A percentile compares a stretch with the other conserved stretches of the same genome.
Conservation (phyloP, 108 stramenopile species). For the Cyclotella sp. region DNA sequence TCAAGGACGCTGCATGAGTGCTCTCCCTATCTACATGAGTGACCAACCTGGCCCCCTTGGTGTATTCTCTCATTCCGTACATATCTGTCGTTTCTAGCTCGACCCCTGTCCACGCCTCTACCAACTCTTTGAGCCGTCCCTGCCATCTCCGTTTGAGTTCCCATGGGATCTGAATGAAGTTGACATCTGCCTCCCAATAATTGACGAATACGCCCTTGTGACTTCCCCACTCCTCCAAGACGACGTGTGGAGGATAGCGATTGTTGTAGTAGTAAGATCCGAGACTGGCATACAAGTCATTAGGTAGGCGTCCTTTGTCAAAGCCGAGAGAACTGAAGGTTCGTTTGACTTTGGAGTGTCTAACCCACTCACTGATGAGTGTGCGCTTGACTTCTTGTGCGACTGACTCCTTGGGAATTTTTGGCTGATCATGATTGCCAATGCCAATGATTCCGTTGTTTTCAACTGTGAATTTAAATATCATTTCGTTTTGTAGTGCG, state of each 20-base stretch:
- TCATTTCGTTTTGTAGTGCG: slow-evolving; percentile 33
- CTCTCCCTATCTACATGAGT: slow-evolving; percentile 86
- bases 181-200: slow-evolving; percentile 85
- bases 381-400: slow-evolving; percentile 53
- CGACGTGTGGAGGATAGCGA: slow-evolving; percentile 46
- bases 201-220: slow-evolving; percentile 84
- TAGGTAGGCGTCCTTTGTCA: slow-evolving; percentile 62
- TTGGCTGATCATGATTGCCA: slow-evolving; percentile 34
- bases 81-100: slow-evolving; percentile 86
- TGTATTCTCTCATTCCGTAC: slow-evolving; percentile 90
- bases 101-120: slow-evolving; percentile 81
- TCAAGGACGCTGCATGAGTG: slow-evolving; percentile 89
- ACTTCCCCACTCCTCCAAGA: slow-evolving; percentile 72
- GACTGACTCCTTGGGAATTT: slow-evolving; percentile 44
- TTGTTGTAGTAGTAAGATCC: slow-evolving; percentile 86
- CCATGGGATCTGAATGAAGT: slow-evolving; percentile 70
- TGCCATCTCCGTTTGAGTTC: slow-evolving; percentile 73
- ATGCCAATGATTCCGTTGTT: slow-evolving; percentile 55
- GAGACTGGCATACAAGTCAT: slow-evolving; percentile 76
- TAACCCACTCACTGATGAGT: slow-evolving; percentile 55
- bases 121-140: slow-evolving; percentile 60
- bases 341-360: slow-evolving; percentile 53
- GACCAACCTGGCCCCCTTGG: slow-evolving; percentile 80
- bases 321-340: slow-evolving; percentile 67
- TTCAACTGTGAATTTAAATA: slow-evolving; percentile 30